phyloP scores from a whole-genome alignment of 345 rosid genomes.

The Trapa bicornis region DNA sequence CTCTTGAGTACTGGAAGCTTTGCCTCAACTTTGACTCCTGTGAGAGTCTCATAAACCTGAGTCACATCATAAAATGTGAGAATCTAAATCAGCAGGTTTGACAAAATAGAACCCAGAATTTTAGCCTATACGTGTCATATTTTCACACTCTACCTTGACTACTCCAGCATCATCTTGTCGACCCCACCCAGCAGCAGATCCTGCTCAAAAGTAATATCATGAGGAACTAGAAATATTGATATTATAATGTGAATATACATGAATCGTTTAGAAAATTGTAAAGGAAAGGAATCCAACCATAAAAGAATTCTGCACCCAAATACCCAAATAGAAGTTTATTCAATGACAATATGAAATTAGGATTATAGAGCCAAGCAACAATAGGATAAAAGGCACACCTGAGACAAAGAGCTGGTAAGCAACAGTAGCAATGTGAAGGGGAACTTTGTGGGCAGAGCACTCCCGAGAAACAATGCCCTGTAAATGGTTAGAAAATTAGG shows the following conservation, averaged over 20 bases:
- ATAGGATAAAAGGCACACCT: slow-evolving; percentile 22
- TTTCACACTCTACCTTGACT: slow-evolving; percentile 50
- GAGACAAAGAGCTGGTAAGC: slow-evolving; percentile 80
- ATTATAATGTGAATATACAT: background rate
- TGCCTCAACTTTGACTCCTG: slow-evolving; percentile 80
- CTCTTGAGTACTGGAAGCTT: slow-evolving; percentile 58
- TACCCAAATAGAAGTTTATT: background rate
- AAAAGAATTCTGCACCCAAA: background rate
- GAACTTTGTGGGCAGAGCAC: slow-evolving; percentile 54
- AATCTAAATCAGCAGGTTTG: background rate
- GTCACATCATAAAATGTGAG: slow-evolving; percentile 1
- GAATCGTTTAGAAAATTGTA: background rate
- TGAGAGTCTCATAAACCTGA: slow-evolving; percentile 79
- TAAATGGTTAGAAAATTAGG: slow-evolving; percentile 11
- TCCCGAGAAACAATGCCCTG: slow-evolving; percentile 88
- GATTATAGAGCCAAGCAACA: background rate
- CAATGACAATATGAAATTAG: background rate
- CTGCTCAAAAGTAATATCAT: slow-evolving; percentile 23
- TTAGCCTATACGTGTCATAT: background rate
- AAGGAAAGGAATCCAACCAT: background rate
- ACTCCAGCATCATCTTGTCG: slow-evolving; percentile 89
- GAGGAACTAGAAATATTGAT: background rate
- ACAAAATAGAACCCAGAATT: background rate
- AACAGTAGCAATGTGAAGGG: slow-evolving; percentile 67
- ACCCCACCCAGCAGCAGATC: slow-evolving; percentile 98